phyloP scores from a whole-genome alignment of 345 rosid species.

The Arabidopsis arenosa region DNA sequence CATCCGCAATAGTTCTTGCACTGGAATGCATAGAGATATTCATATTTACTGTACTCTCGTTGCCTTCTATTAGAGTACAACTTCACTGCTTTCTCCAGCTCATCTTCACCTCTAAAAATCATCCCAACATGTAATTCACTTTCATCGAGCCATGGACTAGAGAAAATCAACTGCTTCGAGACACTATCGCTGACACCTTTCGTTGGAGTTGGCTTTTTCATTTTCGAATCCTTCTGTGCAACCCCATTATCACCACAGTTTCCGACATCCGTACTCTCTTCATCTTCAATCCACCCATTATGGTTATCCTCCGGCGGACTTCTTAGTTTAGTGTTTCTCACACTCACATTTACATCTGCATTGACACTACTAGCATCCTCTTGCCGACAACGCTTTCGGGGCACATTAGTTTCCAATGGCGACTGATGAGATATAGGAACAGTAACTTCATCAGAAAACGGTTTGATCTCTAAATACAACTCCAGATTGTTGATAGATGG shows the following conservation, averaged over 20 bases:
- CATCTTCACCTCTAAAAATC: background rate
- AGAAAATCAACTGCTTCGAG: background rate
- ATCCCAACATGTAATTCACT: conserved; percentile 11
- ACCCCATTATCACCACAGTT: too few relatives aligned
- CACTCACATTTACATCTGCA: background rate
- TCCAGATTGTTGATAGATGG: conserved; percentile 16
- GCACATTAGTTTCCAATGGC: too few relatives aligned
- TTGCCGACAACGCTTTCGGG: background rate
- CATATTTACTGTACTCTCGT: background rate
- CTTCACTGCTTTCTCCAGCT: conserved; percentile 14
- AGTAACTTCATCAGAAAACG: background rate
- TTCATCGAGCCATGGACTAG: conserved; percentile 10
- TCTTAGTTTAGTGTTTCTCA: too few relatives aligned
- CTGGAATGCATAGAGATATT: too few relatives aligned
- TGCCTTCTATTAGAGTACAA: background rate
- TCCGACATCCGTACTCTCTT: background rate
- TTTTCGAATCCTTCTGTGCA: background rate
- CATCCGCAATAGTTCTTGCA: background rate
- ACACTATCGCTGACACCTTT: background rate
- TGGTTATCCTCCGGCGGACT: background rate
- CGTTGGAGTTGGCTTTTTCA: background rate
- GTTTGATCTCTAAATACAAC: conserved; percentile 23
- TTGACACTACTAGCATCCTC: background rate
- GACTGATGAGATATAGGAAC: too few relatives aligned
- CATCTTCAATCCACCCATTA: background rate